A percentile compares a stretch with the other conserved stretches of the same genome.
Evolutionary conservation across 768 basidiomycete genomes (phyloP).

Genomic region (Boletellus ananas): DNA sequence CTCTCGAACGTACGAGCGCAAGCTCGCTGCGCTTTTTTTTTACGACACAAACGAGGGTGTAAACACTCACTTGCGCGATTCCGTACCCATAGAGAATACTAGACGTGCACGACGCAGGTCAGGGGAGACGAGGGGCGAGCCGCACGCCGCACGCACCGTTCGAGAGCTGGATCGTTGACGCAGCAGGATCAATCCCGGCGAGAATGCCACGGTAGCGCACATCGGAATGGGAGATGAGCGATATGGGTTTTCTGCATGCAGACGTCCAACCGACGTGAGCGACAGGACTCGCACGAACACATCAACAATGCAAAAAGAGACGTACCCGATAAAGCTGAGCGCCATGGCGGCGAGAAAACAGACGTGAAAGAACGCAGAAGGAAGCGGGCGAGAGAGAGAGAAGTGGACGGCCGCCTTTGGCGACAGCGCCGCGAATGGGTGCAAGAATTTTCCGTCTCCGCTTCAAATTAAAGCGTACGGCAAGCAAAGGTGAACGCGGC

Average conservation of each 20-base stretch:
- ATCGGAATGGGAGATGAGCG: conserved; percentile 87
- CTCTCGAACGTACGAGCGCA: conserved; percentile 37
- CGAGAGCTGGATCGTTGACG: conserved; percentile 83
- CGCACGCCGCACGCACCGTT: conserved; percentile 59
- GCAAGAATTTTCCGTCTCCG: conserved; percentile 26
- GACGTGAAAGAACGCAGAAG: background rate
- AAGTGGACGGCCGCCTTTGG: conserved; percentile 8
- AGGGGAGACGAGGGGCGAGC: background rate
- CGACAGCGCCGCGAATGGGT: conserved; percentile 8
- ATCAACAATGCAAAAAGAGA: background rate
- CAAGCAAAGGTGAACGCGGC: background rate
- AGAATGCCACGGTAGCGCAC: conserved; percentile 87
- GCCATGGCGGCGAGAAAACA: conserved; percentile 46
- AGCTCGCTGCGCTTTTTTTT: conserved; percentile 36
- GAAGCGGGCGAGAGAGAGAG: conserved; percentile 19
- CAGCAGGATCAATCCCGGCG: conserved; percentile 79
- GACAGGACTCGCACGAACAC: too few relatives aligned
- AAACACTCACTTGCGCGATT: conserved; percentile 64
- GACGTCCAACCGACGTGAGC: conserved; percentile 8
- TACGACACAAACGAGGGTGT: background rate
- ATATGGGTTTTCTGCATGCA: conserved; percentile 72
- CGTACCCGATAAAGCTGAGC: conserved; percentile 72
- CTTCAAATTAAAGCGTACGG: conserved; percentile 14
- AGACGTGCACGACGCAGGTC: background rate
- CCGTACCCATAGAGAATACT: conserved; percentile 89